These are phyloP conservation scores for Ehretia macrophylla DNA, from an alignment of 257 asterid genomes.

Conservation along the genomic window DNA sequence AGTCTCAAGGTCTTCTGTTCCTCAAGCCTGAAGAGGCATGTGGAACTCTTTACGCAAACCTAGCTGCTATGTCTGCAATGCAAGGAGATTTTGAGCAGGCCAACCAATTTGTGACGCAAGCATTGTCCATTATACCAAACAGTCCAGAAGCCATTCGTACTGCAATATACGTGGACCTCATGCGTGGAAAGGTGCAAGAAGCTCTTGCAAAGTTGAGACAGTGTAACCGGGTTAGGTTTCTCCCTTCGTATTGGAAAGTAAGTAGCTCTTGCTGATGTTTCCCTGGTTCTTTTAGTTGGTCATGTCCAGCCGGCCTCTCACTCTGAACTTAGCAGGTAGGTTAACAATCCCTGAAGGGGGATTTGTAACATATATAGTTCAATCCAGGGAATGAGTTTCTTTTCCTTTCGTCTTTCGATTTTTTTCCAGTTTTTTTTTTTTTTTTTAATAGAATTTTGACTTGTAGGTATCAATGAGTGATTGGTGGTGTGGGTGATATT, in stretches of 20 bases:
- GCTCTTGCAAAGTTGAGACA: constrained; percentile 70
- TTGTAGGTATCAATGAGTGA: constrained; percentile 34
- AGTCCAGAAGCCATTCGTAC: constrained; percentile 60
- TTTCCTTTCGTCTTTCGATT: constrained; percentile 10
- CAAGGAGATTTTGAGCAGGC: constrained; percentile 71
- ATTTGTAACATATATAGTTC: constrained; percentile 74
- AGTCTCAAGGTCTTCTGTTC: constrained; percentile 32
- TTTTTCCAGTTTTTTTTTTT: background rate
- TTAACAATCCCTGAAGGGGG: constrained; percentile 49
- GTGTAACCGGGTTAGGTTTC: constrained; percentile 40
- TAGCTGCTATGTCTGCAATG: constrained; percentile 55
- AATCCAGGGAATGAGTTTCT: constrained; percentile 56
- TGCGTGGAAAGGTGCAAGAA: constrained; percentile 47
- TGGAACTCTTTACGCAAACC: constrained; percentile 54
- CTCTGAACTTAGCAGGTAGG: constrained; percentile 57
- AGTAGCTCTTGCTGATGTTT: constrained; percentile 40
- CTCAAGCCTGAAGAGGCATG: constrained; percentile 83
- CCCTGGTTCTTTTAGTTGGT: constrained; percentile 13
- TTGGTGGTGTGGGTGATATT: constrained; percentile 38
- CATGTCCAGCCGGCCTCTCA: constrained; percentile 36
- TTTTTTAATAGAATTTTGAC: constrained; percentile 15
- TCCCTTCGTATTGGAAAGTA: constrained; percentile 23
- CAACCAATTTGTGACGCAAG: constrained; percentile 40
- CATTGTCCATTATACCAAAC: constrained; percentile 45
- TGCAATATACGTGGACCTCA: constrained; percentile 68